Percentiles rank a stretch among this genome's conserved stretches.
Evolutionary conservation across 805 yeast species (phyloP).

Genomic region (Teunomyces stri): DNA sequence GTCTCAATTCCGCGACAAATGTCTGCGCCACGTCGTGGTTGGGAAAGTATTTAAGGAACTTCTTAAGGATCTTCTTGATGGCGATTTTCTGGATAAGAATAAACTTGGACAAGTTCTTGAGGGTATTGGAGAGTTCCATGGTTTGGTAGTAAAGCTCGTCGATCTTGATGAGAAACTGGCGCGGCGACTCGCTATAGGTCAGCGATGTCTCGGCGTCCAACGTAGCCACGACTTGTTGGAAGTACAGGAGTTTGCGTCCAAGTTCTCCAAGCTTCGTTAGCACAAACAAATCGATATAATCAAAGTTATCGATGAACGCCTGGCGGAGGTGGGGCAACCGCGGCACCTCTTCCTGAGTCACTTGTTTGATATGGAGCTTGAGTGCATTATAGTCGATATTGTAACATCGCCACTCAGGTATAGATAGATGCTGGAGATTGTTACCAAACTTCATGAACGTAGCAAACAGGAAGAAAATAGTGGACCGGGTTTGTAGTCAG

Average conservation of each 20-base stretch:
- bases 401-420: conserved; percentile 84
- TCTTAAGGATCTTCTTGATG: conserved; percentile 69
- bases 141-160: conserved; percentile 34
- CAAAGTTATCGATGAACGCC: conserved; percentile 56
- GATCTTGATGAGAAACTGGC: conserved; percentile 13
- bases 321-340: conserved; percentile 33
- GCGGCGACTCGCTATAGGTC: neutral
- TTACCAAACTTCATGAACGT: conserved; percentile 84
- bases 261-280: conserved; percentile 68
- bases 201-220: neutral
- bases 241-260: conserved; percentile 40
- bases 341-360: conserved; percentile 36
- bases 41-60: conserved; percentile 49
- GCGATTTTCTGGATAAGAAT: conserved; percentile 73
- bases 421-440: conserved; percentile 69
- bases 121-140: conserved; percentile 42
- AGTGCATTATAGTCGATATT: conserved; percentile 81
- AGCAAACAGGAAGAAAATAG: neutral
- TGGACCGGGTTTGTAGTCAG: neutral
- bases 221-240: conserved; percentile 16
- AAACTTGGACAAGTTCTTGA: conserved; percentile 68
- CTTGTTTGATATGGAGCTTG: conserved; percentile 59
- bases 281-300: conserved; percentile 60
- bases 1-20: conserved; percentile 29
- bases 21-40: conserved; percentile 16